Evolutionary conservation across 139 green algal species (phyloP).

Genomic region (Ettlia oleoabundans): DNA sequence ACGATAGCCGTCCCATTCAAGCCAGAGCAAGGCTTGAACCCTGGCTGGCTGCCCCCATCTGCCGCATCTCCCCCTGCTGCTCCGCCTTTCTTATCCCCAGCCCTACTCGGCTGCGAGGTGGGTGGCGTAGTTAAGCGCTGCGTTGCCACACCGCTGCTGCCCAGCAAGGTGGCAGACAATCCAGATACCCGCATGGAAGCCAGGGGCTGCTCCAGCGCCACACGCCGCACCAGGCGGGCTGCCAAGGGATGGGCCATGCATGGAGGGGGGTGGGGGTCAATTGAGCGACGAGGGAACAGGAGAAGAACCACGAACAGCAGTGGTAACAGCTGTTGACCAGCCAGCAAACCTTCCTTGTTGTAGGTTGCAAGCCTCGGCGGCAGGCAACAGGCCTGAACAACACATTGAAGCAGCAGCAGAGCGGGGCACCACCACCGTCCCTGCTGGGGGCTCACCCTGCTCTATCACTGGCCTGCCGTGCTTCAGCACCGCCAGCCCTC

Average conservation of each 20-base stretch:
- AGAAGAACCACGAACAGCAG: not conserved
- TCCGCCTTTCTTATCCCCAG: not conserved
- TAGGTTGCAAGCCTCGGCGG: not conserved
- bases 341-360: not conserved
- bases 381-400: not conserved
- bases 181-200: not conserved
- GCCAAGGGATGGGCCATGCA: not conserved
- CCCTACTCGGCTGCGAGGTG: not conserved
- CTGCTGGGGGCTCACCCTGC: not conserved
- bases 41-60: not conserved
- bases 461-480: not conserved
- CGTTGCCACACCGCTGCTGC: not conserved
- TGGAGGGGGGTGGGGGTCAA: not conserved
- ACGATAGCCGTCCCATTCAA: conserved; percentile 51
- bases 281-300: not conserved
- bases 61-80: not conserved
- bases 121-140: not conserved
- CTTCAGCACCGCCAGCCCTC: conserved; percentile 13
- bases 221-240: conserved; percentile 4
- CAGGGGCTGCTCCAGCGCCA: not conserved
- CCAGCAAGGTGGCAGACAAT: not conserved
- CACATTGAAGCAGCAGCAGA: not conserved
- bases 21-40: not conserved
- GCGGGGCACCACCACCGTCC: not conserved
- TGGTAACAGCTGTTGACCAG: not conserved